These are phyloP conservation scores for Stentor roeselii DNA, from an alignment of 73 alveolate species.

Conservation along the genomic window DNA sequence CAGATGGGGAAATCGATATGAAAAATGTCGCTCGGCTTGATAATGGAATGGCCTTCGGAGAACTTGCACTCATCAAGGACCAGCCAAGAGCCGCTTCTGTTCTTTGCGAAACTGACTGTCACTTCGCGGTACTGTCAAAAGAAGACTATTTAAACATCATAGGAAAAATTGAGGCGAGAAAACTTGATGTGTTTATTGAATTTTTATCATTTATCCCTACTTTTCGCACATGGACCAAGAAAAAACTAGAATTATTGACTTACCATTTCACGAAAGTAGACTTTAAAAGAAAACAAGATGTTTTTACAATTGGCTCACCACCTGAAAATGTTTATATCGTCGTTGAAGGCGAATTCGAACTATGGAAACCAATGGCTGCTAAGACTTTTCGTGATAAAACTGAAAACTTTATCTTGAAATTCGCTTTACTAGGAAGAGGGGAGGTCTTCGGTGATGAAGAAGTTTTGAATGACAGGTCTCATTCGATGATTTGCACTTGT, in stretches of 20 bases:
- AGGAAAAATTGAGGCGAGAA: slow-evolving; percentile 32
- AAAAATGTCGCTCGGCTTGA: slow-evolving; percentile 32
- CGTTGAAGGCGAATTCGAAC: not conserved
- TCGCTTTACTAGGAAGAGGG: not conserved
- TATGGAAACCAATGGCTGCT: not conserved
- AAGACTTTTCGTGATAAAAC: not conserved
- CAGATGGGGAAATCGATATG: slow-evolving; percentile 31
- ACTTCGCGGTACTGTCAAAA: slow-evolving; percentile 24
- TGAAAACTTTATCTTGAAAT: not conserved
- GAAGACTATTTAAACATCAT: slow-evolving; percentile 25
- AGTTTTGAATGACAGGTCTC: not conserved
- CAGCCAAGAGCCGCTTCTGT: slow-evolving; percentile 64
- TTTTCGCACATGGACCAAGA: slow-evolving; percentile 39
- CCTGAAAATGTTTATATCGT: slow-evolving; percentile 12
- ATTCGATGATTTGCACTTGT: not conserved
- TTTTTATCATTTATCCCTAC: slow-evolving; percentile 38
- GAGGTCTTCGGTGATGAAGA: slow-evolving; percentile 21
- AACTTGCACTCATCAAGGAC: slow-evolving; percentile 49
- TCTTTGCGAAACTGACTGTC: not conserved
- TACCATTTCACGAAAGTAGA: not conserved
- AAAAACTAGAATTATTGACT: slow-evolving; percentile 16
- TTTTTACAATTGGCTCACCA: not conserved
- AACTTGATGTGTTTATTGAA: slow-evolving; percentile 30
- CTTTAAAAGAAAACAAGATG: not conserved
- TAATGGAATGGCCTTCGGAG: slow-evolving; percentile 56